Conservation (phyloP, 2,329 filamentous ascomycete genomes). For the Cercospora beticola region DNA sequence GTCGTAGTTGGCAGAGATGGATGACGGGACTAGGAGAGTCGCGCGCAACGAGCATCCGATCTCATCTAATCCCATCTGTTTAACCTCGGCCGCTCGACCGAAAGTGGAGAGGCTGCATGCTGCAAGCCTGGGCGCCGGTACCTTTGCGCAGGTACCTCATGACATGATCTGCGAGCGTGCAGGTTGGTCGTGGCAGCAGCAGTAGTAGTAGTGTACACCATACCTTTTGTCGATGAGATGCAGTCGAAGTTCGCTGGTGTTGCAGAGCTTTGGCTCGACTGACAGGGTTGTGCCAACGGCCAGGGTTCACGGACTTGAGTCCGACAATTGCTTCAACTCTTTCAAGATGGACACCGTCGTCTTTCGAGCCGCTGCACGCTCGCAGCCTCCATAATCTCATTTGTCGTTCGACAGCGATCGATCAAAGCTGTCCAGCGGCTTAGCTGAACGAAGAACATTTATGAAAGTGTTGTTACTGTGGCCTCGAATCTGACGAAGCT, state of each 20-base stretch:
- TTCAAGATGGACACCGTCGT: background rate
- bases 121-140: slow-evolving; percentile 9
- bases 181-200: background rate
- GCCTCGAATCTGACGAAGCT: background rate
- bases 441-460: background rate
- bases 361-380: background rate
- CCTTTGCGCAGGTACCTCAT: background rate
- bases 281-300: background rate
- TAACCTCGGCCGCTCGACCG: slow-evolving; percentile 20
- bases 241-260: background rate
- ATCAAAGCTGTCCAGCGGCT: background rate
- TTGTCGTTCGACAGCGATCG: background rate
- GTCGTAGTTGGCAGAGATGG: background rate
- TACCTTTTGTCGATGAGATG: background rate
- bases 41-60: background rate
- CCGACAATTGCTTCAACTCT: background rate
- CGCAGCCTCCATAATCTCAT: background rate
- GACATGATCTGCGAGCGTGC: background rate
- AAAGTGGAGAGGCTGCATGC: slow-evolving; percentile 4
- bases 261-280: background rate
- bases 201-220: background rate
- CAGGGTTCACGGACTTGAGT: background rate
- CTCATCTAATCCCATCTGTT: slow-evolving; percentile 7
- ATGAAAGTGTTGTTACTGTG: background rate
- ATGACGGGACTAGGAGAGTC: background rate